These are phyloP conservation scores for Pythium angustatum DNA, from an alignment of 352 stramenopile genomes.

Conservation along the genomic window DNA sequence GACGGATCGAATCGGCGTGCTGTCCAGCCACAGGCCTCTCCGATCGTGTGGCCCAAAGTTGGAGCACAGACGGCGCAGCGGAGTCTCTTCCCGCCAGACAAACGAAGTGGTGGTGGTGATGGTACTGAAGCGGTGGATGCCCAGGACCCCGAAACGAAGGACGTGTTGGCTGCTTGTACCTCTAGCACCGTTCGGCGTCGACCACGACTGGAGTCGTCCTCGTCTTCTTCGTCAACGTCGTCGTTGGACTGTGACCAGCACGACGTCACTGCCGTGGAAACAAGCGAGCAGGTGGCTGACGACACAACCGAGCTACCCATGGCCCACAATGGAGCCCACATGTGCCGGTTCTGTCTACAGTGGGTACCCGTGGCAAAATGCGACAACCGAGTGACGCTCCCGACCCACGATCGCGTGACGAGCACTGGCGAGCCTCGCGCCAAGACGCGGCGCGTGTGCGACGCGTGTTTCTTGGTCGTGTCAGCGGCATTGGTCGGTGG, in stretches of 20 bases:
- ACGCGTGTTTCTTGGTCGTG: not conserved
- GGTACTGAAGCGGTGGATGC: not conserved
- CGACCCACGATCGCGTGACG: not conserved
- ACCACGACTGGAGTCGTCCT: slow-evolving; percentile 5
- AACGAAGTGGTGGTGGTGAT: not conserved
- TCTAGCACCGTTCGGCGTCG: not conserved
- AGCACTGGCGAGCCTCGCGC: not conserved
- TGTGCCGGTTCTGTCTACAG: not conserved
- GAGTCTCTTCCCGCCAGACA: slow-evolving; percentile 11
- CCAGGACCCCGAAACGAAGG: not conserved
- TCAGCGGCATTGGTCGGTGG: not conserved
- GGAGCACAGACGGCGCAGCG: slow-evolving; percentile 4
- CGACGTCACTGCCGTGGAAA: not conserved
- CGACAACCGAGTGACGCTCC: not conserved
- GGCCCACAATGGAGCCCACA: not conserved
- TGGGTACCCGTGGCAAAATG: not conserved
- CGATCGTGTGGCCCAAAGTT: slow-evolving; percentile 22
- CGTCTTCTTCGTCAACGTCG: slow-evolving; percentile 13
- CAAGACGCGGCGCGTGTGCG: slow-evolving; percentile 1
- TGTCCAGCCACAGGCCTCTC: slow-evolving; percentile 10
- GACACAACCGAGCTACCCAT: not conserved
- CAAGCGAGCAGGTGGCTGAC: not conserved
- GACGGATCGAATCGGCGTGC: not conserved
- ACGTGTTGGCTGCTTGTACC: not conserved
- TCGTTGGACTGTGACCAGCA: not conserved